Evolutionary conservation across 1,284 basidiomycete species (phyloP), one percentile per base, ranked within the genome.

Genomic region (Schizopora paradoxa): DNA sequence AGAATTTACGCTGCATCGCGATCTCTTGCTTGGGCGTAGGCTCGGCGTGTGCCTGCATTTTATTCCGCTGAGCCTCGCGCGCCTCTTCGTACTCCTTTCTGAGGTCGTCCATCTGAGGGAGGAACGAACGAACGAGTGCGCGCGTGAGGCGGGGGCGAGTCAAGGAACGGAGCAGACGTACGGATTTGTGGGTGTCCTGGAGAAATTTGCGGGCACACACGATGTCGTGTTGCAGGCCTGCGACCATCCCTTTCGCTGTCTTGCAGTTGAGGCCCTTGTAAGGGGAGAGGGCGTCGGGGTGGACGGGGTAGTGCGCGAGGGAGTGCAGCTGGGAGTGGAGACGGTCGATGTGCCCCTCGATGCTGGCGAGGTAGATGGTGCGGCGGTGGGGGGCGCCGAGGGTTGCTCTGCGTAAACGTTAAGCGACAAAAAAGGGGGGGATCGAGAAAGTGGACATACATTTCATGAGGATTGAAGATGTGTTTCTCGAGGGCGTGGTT

Each of bases 241-340:
- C 69, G 2, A 86, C 77, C 76, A 83, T 83, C 51, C 82, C 82
- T 72, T 85, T 86, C 34, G 79, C 82, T 0, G 79, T 84, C 60
- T 80, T 86, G 21, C 74, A 76, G 56, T 86, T 83, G 11, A 82
- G 65, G 6, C 81, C 81, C 46, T 68, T 74, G 57, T 75, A 78
- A 0, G 70, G 70, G 21, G 77, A 73, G 10, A 82, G 66, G 32
- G 74, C 69, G 13, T 70, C 65, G 47, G 70, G 68, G 0, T 68
- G 64, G 32, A 82, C 70, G 2, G 79, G 79, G 54, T 67, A 78
- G 49, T 71, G 70, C 1, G 71, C 75, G 22, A 77, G 59, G 64
- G 63, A 56, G 4, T 72, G 57, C 6, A 82, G 54, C 47, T 77
- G 74, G 6, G 66, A 62, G 46, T 82, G 79, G 13, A 83, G 66